Evolutionary conservation across 2,329 filamentous ascomycete species (phyloP).

Genomic region (Endoconidiophora laricicola): DNA sequence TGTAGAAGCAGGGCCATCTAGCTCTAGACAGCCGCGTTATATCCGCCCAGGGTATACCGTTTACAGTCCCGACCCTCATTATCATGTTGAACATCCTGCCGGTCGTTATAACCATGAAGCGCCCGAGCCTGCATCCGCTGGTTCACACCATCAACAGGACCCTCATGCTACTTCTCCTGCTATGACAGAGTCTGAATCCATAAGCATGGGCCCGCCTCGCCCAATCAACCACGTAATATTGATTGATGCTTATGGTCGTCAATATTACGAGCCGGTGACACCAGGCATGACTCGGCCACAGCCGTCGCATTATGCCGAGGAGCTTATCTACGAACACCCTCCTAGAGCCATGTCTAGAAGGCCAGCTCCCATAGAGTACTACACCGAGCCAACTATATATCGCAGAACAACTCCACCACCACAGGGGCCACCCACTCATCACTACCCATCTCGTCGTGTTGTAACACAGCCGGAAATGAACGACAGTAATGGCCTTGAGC

Average conservation of each 20-base stretch:
- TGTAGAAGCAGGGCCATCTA: background rate
- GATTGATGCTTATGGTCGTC: conserved; percentile 67
- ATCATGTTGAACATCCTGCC: background rate
- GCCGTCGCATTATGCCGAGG: conserved; percentile 18
- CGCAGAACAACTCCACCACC: conserved; percentile 18
- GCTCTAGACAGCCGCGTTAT: conserved; percentile 1
- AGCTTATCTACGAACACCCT: conserved; percentile 45
- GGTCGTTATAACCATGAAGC: conserved; percentile 4
- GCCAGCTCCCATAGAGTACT: conserved; percentile 28
- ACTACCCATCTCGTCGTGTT: conserved; percentile 32
- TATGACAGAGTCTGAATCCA: conserved; percentile 14
- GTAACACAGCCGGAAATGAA: conserved; percentile 45
- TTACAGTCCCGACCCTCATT: conserved; percentile 1
- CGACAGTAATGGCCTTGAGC: conserved; percentile 15
- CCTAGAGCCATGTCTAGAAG: conserved; percentile 35
- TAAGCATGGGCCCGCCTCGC: conserved; percentile 33
- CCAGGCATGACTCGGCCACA: background rate
- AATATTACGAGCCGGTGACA: conserved; percentile 45
- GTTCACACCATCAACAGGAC: background rate
- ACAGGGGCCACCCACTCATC: conserved; percentile 28
- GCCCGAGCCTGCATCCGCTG: background rate
- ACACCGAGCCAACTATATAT: conserved; percentile 35
- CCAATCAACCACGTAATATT: conserved; percentile 51
- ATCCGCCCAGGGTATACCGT: conserved; percentile 6
- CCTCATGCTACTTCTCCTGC: background rate